A percentile compares a stretch with the other conserved stretches of the same genome.
Evolutionary conservation across 768 basidiomycete species (phyloP).

Genomic region (Asterophora parasitica): DNA sequence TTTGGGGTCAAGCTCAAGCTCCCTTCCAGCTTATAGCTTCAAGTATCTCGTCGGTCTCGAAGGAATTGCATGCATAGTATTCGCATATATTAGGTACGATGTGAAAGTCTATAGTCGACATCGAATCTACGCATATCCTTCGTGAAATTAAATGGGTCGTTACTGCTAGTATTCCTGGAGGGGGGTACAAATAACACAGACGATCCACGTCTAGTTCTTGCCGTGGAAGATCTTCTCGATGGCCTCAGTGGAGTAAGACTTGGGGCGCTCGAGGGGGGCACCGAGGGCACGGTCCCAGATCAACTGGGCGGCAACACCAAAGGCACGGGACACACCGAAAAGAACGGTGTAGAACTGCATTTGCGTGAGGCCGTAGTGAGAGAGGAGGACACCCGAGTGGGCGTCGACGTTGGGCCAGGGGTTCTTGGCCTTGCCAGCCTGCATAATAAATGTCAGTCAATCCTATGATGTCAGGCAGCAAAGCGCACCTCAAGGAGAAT

Average conservation of each 20-base stretch:
- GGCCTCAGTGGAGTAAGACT: constrained; percentile 81
- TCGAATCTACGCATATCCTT: neutral
- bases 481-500: constrained; percentile 73
- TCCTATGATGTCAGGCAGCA: neutral
- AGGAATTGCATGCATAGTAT: neutral
- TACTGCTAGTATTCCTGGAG: constrained; percentile 2
- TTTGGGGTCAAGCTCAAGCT: no score
- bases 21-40: no score
- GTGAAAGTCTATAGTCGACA: constrained; percentile 4
- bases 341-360: constrained; percentile 98
- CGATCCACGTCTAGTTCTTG: constrained; percentile 29
- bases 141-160: neutral
- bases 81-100: neutral
- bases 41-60: neutral
- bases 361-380: constrained; percentile 80
- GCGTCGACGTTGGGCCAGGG: constrained; percentile 98
- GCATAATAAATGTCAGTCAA: constrained; percentile 1
- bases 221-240: constrained; percentile 76
- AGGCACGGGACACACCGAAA: constrained; percentile 94
- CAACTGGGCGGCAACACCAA: constrained; percentile 83
- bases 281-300: constrained; percentile 94
- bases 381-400: constrained; percentile 87
- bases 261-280: constrained; percentile 88
- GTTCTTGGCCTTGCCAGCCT: constrained; percentile 92
- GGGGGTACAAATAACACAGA: neutral